phyloP scores from a whole-genome alignment of 2,329 filamentous ascomycete species.

The Beauveria scarabaeidicola region DNA sequence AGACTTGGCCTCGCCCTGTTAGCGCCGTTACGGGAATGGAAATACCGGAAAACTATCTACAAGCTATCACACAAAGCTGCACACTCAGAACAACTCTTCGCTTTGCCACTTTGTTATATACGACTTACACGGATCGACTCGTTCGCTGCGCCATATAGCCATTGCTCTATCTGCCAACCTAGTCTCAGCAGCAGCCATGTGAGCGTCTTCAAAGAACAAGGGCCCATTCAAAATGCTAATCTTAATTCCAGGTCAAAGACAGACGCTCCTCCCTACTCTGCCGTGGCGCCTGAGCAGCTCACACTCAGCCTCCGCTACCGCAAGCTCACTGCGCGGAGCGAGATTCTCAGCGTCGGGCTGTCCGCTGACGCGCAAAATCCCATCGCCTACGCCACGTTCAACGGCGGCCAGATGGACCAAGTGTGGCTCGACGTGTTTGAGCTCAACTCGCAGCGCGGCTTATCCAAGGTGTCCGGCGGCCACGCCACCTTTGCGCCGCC shows the following conservation, averaged over 20 bases:
- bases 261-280: constrained; percentile 2
- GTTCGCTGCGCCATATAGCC: not conserved
- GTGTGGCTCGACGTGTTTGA: constrained; percentile 31
- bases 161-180: not conserved
- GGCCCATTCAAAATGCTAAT: not conserved
- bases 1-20: not conserved
- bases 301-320: constrained; percentile 21
- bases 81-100: too few species aligned
- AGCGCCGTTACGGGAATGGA: not conserved
- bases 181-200: not conserved
- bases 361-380: constrained; percentile 17
- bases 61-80: not conserved
- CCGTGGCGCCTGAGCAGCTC: constrained; percentile 10
- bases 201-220: not conserved
- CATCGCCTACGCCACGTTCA: constrained; percentile 24
- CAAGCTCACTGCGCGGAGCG: constrained; percentile 21
- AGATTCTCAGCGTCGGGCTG: constrained; percentile 26
- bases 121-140: not conserved
- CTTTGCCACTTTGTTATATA: not conserved
- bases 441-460: constrained; percentile 18
- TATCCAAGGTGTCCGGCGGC: constrained; percentile 24
- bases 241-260: not conserved
- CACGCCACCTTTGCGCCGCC: constrained; percentile 22
- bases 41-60: not conserved
- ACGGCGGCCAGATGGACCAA: constrained; percentile 21